Evolutionary conservation across 208 protist species (phyloP).

Genomic region (Balamuthia mandrillaris): DNA sequence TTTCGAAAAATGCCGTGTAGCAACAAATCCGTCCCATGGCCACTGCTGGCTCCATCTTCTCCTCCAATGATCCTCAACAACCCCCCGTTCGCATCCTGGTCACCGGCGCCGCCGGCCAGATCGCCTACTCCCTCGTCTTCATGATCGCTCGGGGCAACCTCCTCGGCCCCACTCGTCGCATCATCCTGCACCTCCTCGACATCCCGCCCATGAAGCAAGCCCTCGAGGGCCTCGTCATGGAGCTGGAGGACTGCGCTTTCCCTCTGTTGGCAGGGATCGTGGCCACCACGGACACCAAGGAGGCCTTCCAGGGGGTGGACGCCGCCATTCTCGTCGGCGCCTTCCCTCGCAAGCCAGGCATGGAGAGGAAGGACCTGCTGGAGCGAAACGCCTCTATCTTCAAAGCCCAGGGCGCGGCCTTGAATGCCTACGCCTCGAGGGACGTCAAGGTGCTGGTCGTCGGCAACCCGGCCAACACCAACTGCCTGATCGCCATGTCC

Average conservation of each 20-base stretch:
- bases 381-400: conserved; percentile 92
- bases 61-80: too few relatives aligned
- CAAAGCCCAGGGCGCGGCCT: conserved; percentile 81
- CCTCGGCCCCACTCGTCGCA: conserved; percentile 35
- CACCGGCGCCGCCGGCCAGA: conserved; percentile 77
- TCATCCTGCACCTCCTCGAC: conserved; percentile 77
- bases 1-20: too few relatives aligned
- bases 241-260: conserved; percentile 72
- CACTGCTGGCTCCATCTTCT: too few relatives aligned
- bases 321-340: conserved; percentile 78
- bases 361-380: conserved; percentile 94
- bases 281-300: conserved; percentile 53
- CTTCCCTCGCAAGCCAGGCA: conserved; percentile 83
- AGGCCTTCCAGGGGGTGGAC: conserved; percentile 67
- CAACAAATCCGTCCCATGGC: too few relatives aligned
- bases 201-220: conserved; percentile 48
- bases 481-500: conserved; percentile 81
- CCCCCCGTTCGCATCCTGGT: conserved; percentile 33
- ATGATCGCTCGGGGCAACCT: conserved; percentile 30
- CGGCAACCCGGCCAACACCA: conserved; percentile 97
- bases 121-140: conserved; percentile 64
- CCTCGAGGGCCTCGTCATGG: conserved; percentile 72
- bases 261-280: conserved; percentile 59
- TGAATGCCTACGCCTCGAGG: conserved; percentile 80
- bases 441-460: conserved; percentile 87